Conservation (phyloP, 2,329 filamentous ascomycete genomes). For the Trichoderma gracile region DNA sequence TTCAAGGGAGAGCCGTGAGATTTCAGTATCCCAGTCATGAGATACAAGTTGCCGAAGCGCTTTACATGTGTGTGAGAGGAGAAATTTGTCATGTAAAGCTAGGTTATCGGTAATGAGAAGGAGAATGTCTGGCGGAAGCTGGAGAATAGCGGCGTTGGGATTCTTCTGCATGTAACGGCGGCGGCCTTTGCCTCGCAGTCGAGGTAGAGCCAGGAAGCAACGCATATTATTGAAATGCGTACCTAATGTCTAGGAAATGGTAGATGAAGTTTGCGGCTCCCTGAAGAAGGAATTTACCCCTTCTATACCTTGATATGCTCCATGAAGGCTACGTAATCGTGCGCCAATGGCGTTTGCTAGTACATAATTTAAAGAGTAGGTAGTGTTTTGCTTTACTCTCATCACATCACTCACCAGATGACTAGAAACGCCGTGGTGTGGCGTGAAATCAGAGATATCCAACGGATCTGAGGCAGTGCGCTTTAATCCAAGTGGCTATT, state of each 20-base stretch:
- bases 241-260: not conserved
- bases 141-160: not conserved
- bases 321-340: constrained; percentile 7
- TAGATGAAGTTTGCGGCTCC: not conserved
- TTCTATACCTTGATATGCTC: not conserved
- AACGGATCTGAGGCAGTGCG: not conserved
- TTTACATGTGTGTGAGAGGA: not conserved
- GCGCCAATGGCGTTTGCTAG: constrained; percentile 6
- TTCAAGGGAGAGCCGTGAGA: not conserved
- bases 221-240: not conserved
- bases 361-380: not conserved
- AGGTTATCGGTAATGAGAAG: not conserved
- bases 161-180: not conserved
- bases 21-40: not conserved
- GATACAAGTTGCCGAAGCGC: not conserved
- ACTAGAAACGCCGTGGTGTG: constrained; percentile 4
- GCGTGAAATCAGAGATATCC: not conserved
- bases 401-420: not conserved
- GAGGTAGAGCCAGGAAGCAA: not conserved
- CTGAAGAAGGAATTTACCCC: not conserved
- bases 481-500: no score
- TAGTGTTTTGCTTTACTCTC: not conserved
- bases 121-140: not conserved
- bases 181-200: not conserved
- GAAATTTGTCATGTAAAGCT: not conserved